Base-by-base conservation (phyloP, 345 rosid genomes). In the Salix udensis region DNA sequence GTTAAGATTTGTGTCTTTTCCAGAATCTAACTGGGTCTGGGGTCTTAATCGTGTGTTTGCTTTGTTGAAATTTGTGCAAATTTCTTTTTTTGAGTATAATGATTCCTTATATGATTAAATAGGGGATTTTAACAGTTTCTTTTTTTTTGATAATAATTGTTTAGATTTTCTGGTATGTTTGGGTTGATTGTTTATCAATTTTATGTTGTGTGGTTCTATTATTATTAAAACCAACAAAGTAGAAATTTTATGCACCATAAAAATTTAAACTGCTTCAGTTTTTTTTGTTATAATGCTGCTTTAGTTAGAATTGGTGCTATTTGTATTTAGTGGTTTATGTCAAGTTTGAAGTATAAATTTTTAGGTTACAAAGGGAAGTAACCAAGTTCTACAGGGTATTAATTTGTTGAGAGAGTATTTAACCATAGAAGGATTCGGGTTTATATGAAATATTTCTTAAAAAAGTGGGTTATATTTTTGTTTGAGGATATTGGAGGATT, bases 401-500 rank as follows among this genome's bases (percentile, higher is more conserved):
- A 19, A 36, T 73, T 39, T 23, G 26, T 37, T 65, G 24, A 5
- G 44, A 24, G 44, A 53, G 34, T 68, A 55, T 36, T 19, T 69
- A 8, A 30, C 68, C 21, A 13, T 30, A 15, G 48, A 67, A 78
- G 68, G 73, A 28, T 73, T n/a, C 15, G 52, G 26, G 67, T 0
- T 60, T 34, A 0, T 31, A 26, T 24, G 58, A 65, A 71, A 23
- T 55, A 37, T 58, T 34, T 53, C 23, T 23, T 66, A 3, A 15
- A 52, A 48, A 23, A 65, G 64, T 9, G 28, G 9, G 21, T 60
- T 18, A 21, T 6, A 12, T 44, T 44, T 74, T 26, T 68, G 9
- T 13, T 74, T 52, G 79, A 80, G 66, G 72, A 77, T 46, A 78
- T 69, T 62, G 75, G 74, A 48, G 79, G 84, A 67, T 76, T 78